Conservation (phyloP, 2,329 filamentous ascomycete species). For the Botrytis pseudocinerea region DNA sequence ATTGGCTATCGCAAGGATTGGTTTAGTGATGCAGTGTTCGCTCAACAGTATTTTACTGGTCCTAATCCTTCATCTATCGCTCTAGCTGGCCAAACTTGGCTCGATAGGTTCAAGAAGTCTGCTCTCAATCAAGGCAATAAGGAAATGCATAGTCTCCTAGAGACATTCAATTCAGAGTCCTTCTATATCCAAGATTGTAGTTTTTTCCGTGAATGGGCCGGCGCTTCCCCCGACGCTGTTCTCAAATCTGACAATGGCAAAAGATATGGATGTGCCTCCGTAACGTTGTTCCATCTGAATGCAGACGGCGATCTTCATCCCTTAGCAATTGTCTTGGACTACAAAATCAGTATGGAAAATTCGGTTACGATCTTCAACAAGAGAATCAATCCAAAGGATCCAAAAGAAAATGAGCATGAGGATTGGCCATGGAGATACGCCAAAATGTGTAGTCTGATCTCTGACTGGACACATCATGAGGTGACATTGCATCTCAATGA, state of each 20-base stretch:
- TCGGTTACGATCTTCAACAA: slow-evolving; percentile 54
- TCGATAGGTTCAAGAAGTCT: slow-evolving; percentile 28
- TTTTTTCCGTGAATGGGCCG: slow-evolving; percentile 33
- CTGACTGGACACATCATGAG: slow-evolving; percentile 23
- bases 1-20: slow-evolving; percentile 32
- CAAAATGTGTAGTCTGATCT: slow-evolving; percentile 20
- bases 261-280: slow-evolving; percentile 42
- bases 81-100: slow-evolving; percentile 29
- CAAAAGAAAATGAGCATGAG: slow-evolving; percentile 41
- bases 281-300: slow-evolving; percentile 48
- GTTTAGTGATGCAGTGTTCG: slow-evolving; percentile 44
- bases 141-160: slow-evolving; percentile 26
- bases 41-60: slow-evolving; percentile 45
- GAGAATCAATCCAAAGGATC: slow-evolving; percentile 42
- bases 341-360: slow-evolving; percentile 45
- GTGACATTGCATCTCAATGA: slow-evolving; percentile 25
- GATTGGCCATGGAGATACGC: slow-evolving; percentile 51
- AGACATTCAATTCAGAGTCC: slow-evolving; percentile 24
- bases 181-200: slow-evolving; percentile 38
- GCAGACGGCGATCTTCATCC: slow-evolving; percentile 50
- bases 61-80: slow-evolving; percentile 39
- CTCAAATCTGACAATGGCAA: slow-evolving; percentile 27
- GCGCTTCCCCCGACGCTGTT: slow-evolving; percentile 9
- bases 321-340: slow-evolving; percentile 51
- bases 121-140: slow-evolving; percentile 27